These are phyloP conservation scores for Zoysia japonica DNA, from an alignment of 176 grass and related monocot species.

Conservation along the genomic window DNA sequence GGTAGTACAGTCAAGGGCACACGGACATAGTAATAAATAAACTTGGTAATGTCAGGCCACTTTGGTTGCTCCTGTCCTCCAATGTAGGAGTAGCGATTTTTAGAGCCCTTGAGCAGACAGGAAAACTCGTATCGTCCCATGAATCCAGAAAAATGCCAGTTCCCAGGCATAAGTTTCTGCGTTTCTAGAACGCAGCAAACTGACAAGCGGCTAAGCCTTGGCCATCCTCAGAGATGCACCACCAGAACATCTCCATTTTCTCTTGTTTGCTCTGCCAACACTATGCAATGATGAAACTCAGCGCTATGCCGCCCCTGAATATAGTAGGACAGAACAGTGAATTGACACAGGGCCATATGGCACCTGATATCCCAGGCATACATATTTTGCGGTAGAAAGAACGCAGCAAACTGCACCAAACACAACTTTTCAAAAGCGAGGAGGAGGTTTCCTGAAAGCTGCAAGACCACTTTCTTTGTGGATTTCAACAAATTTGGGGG, in stretches of 20 bases:
- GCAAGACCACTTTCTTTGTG: not conserved
- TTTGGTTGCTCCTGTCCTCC: too few species aligned
- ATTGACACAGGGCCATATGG: not conserved
- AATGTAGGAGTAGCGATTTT: not conserved
- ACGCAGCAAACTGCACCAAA: not conserved
- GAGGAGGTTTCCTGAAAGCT: not conserved
- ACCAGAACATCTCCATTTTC: constrained; percentile 50
- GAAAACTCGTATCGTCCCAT: constrained; percentile 70
- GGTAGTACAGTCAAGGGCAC: too few species aligned
- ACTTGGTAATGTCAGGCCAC: too few species aligned
- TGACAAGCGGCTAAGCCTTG: constrained; percentile 92
- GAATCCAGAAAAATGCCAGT: constrained; percentile 85
- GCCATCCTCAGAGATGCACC: constrained; percentile 78
- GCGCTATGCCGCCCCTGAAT: constrained; percentile 75
- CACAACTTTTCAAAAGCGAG: not conserved
- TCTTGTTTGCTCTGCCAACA: constrained; percentile 38
- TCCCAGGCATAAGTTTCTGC: constrained; percentile 55
- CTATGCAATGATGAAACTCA: constrained; percentile 74
- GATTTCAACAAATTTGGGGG: not conserved
- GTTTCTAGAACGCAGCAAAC: constrained; percentile 78
- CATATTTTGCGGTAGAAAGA: too few species aligned
- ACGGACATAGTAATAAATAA: too few species aligned
- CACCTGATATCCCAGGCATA: too few species aligned
- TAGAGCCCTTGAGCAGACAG: constrained; percentile 71
- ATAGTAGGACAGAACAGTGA: constrained; percentile 10